A percentile compares a stretch with the other conserved stretches of the same genome.
phyloP scores from a whole-genome alignment of 306 rosid species.

The Sesbania bispinosa region DNA sequence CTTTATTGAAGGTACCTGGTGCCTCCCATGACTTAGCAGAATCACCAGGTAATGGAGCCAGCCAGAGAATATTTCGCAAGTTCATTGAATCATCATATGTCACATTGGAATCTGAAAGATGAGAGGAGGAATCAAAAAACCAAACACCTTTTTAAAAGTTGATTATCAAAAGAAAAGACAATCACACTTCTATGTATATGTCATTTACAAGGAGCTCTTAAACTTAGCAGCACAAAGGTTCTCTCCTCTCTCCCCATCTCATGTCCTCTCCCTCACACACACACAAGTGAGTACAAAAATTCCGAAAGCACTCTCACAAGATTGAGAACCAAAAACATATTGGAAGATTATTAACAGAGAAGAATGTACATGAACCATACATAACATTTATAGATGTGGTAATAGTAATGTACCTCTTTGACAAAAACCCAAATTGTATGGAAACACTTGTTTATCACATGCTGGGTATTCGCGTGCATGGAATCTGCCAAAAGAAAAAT shows the following conservation, averaged over 20 bases:
- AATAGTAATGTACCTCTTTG: constrained; percentile 57
- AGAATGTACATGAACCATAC: background rate
- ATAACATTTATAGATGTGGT: constrained; percentile 4
- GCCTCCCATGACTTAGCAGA: constrained; percentile 68
- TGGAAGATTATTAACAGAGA: constrained; percentile 9
- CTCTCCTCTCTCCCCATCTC: constrained; percentile 14
- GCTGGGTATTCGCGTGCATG: constrained; percentile 94
- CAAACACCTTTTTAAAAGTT: background rate
- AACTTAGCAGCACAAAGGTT: background rate
- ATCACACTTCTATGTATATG: background rate
- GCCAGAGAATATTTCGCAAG: constrained; percentile 89
- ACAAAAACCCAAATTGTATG: constrained; percentile 85
- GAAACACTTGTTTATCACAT: constrained; percentile 62
- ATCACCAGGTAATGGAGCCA: constrained; percentile 76
- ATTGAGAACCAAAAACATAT: background rate
- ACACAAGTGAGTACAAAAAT: no score
- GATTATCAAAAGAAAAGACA: constrained; percentile 14
- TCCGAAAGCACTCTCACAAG: no score
- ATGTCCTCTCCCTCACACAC: constrained; percentile 12
- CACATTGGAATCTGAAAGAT: constrained; percentile 70
- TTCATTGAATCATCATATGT: constrained; percentile 81
- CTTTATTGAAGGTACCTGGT: constrained; percentile 59
- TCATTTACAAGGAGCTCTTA: background rate
- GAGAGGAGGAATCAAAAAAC: background rate
- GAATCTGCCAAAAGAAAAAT: constrained; percentile 53